phyloP scores from a whole-genome alignment of 345 rosid species.

The Physaria fendleri region DNA sequence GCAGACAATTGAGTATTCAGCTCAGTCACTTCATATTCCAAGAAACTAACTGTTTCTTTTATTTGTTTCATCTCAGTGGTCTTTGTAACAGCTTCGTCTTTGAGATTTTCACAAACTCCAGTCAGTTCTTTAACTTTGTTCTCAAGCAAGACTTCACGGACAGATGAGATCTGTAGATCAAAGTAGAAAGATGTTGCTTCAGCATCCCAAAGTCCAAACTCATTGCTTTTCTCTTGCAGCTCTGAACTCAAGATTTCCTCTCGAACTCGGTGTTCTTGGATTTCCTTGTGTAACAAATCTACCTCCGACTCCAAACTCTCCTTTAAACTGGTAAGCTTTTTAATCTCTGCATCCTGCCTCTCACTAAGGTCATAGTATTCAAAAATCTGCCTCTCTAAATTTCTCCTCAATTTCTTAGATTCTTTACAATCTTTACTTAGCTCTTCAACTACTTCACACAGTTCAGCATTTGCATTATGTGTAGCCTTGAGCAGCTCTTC shows the following conservation, averaged over 20 bases:
- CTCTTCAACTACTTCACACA: conserved; percentile 51
- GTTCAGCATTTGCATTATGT: conserved; percentile 44
- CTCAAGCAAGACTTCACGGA: conserved; percentile 68
- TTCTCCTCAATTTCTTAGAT: conserved; percentile 35
- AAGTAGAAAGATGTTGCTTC: conserved; percentile 88
- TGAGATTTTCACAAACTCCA: conserved; percentile 48
- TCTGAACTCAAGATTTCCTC: conserved; percentile 71
- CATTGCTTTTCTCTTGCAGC: conserved; percentile 69
- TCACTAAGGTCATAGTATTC: conserved; percentile 39
- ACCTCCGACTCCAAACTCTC: conserved; percentile 47
- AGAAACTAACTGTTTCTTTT: conserved; percentile 47
- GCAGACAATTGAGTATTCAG: conserved; percentile 49
- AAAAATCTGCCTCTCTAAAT: conserved; percentile 38
- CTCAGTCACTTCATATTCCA: conserved; percentile 58
- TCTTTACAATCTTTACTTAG: conserved; percentile 53
- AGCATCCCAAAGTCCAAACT: conserved; percentile 81
- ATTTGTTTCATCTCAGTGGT: conserved; percentile 45
- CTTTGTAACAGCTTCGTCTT: conserved; percentile 37
- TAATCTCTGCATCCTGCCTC: conserved; percentile 44
- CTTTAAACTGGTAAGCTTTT: conserved; percentile 49
- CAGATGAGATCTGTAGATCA: conserved; percentile 66
- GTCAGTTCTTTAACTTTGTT: conserved; percentile 50
- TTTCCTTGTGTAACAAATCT: conserved; percentile 32
- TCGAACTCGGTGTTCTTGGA: conserved; percentile 42
- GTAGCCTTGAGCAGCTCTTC: conserved; percentile 64